Evolutionary conservation across 2,329 filamentous ascomycete species (phyloP).

Genomic region (Lachnellula occidentalis): DNA sequence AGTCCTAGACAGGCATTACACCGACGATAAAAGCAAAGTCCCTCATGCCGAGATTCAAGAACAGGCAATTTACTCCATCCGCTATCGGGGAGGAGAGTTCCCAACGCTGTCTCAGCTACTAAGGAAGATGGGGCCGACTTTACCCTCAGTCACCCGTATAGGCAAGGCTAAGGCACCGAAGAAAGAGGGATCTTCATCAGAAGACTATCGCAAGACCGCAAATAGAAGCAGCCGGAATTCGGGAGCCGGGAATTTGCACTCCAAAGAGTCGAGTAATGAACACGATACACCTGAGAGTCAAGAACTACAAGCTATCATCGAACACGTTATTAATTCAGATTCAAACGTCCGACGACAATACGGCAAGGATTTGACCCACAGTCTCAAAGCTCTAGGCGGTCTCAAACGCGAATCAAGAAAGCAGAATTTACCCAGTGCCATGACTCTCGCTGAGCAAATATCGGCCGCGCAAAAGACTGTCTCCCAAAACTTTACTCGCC

Average conservation of each 20-base stretch:
- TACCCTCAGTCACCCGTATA: not conserved
- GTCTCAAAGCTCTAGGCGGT: constrained; percentile 30
- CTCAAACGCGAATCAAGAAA: not conserved
- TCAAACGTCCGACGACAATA: constrained; percentile 36
- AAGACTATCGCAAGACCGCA: too few species aligned
- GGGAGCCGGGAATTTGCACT: too few species aligned
- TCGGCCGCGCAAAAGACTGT: not conserved
- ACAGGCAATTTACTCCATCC: constrained; percentile 3
- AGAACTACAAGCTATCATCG: constrained; percentile 29
- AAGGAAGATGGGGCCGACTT: not conserved
- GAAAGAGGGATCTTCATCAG: too few species aligned
- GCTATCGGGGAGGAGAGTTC: constrained; percentile 5
- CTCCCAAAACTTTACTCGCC: not conserved
- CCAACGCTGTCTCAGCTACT: constrained; percentile 5
- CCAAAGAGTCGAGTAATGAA: too few species aligned
- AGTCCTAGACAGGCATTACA: constrained; percentile 32
- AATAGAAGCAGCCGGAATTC: too few species aligned
- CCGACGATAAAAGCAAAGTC: not conserved
- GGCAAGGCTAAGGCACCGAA: too few species aligned
- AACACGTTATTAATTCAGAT: constrained; percentile 24
- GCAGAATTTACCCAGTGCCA: not conserved
- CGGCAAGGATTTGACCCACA: constrained; percentile 33
- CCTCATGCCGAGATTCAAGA: not conserved
- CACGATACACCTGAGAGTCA: constrained; percentile 5
- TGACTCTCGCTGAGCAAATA: constrained; percentile 3